Base-by-base conservation (phyloP, 495 filamentous ascomycete genomes). In the Penicillium chermesinum region DNA sequence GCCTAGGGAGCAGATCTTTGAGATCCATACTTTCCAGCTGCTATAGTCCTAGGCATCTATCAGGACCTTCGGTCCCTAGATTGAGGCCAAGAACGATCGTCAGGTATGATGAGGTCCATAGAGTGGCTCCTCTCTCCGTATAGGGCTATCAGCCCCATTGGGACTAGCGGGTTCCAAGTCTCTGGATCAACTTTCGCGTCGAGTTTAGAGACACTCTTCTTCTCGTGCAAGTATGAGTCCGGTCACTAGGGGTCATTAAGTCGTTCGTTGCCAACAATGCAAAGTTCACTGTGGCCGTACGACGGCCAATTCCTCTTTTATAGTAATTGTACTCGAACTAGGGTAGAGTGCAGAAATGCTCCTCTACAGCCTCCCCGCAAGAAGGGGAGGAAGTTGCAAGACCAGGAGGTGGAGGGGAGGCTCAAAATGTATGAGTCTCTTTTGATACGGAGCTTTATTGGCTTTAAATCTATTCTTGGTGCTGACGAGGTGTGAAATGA, bases 231-330 rank as follows among this genome's bases (percentile, higher is more conserved):
- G 3, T 12, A 50, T 50, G 48, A 50, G 48, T 14, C 15, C 39
- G 17, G n/a, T n/a, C n/a, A 40, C 41, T n/a, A 40, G 48, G 21
- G 48, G 48, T 5, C 41, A 50, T 10, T 50, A 53, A 2, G 67
- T 61, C 49, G 37, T 56, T 1, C 35, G 55, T 15, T 71, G 68
- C 49, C 57, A 61, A 34, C 57, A 62, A 14, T 61, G 67, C 30
- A 71, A 71, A 44, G 58, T 71, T 25, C 64, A 59, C 19, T 71
- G 68, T 42, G 67, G 70, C 46, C 55, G 55, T 38, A 53, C 58
- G 43, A 56, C 45, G 34, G 66, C 65, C 17, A n/a, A n/a, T n/a
- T n/a, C n/a, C n/a, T n/a, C n/a, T n/a, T n/a, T n/a, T 71, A 67
- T 42, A 47, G 53, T 14, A 62, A 54, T 21, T 71, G 68, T 50